These are phyloP conservation scores for Moringa oleifera DNA, from an alignment of 345 rosid species.

Conservation along the genomic window DNA sequence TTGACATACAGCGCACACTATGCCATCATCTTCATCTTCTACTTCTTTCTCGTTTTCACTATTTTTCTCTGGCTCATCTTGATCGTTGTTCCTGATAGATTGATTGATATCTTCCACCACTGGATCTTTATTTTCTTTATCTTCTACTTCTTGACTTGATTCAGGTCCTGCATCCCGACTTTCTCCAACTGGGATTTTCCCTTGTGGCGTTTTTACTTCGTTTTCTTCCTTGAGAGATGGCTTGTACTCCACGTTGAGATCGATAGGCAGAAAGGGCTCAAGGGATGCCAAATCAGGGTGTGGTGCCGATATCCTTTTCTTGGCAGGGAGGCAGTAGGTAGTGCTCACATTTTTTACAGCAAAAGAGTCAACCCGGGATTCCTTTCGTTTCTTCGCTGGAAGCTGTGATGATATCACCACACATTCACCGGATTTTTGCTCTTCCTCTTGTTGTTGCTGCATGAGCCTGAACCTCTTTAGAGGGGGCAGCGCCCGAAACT, in stretches of 20 bases:
- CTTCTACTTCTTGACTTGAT: conserved; percentile 19
- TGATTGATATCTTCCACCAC: conserved; percentile 1
- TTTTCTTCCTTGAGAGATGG: conserved; percentile 22
- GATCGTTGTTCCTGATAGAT: neutral
- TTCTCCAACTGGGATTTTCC: conserved; percentile 15
- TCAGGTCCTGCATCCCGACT: neutral
- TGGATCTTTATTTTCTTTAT: conserved; percentile 22
- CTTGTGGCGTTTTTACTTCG: neutral
- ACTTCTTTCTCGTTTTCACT: conserved; percentile 8
- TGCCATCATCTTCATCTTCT: conserved; percentile 65
- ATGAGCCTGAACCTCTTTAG: conserved; percentile 58
- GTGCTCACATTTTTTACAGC: neutral
- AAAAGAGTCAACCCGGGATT: conserved; percentile 30
- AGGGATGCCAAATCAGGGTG: conserved; percentile 46
- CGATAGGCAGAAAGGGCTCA: conserved; percentile 47
- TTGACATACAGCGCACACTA: conserved; percentile 73
- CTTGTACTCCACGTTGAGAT: conserved; percentile 66
- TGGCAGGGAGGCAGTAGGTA: conserved; percentile 56
- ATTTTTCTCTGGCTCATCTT: neutral
- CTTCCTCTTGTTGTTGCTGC: conserved; percentile 26
- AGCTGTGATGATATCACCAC: conserved; percentile 29
- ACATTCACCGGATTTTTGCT: conserved; percentile 27
- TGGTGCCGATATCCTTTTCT: conserved; percentile 84
- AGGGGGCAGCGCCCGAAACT: conserved; percentile 56
- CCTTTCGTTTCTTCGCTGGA: conserved; percentile 83